A percentile compares a stretch with the other conserved stretches of the same genome.
Evolutionary conservation across 75 land plant species (phyloP).

Genomic region (Pinus albicaulis): DNA sequence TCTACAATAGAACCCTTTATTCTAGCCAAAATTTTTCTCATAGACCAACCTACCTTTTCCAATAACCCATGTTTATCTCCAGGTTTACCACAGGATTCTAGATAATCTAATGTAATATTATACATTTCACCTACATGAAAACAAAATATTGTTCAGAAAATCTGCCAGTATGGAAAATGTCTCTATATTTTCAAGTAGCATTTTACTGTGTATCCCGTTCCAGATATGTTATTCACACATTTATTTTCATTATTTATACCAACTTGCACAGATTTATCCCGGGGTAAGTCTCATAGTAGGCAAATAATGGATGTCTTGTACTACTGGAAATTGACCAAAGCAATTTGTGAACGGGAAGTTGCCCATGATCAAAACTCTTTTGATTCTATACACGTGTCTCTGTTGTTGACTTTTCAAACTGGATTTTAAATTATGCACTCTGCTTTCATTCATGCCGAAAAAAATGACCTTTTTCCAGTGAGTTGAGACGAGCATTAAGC

Average conservation of each 20-base stretch:
- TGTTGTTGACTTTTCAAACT: background rate
- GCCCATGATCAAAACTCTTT: background rate
- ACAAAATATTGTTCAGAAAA: background rate
- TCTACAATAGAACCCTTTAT: background rate
- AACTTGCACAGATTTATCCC: background rate
- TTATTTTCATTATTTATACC: background rate
- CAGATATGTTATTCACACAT: background rate
- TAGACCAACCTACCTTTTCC: constrained; percentile 8
- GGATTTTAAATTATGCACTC: background rate
- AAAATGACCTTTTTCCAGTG: constrained; percentile 19
- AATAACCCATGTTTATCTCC: background rate
- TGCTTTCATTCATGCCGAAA: background rate
- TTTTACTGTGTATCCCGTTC: background rate
- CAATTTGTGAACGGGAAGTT: background rate
- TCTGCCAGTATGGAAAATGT: background rate
- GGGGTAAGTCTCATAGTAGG: background rate
- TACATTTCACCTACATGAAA: constrained; percentile 1
- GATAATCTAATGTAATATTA: background rate
- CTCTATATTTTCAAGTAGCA: background rate
- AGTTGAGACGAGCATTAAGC: constrained; percentile 26
- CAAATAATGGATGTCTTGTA: background rate
- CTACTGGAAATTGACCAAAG: background rate
- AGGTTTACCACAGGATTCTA: background rate
- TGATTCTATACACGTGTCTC: background rate
- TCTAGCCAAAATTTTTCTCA: background rate